phyloP scores from a whole-genome alignment of 805 yeast genomes.

The Ogataea nakhonphanomensis region DNA sequence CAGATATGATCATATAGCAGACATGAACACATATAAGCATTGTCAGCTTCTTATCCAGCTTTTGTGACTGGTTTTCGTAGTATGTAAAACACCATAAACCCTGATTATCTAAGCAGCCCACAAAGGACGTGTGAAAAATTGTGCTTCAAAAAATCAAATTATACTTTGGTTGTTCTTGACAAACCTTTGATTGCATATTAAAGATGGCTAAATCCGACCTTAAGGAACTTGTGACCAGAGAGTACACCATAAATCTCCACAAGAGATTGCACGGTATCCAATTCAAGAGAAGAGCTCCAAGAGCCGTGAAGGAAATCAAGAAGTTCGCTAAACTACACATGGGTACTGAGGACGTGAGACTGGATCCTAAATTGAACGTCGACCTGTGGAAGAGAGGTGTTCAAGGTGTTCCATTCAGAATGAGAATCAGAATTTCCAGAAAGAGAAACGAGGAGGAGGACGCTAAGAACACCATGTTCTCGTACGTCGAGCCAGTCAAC shows the following conservation, averaged over 20 bases:
- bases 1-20: too few species aligned
- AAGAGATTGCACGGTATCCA: slow-evolving; percentile 98
- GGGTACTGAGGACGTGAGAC: slow-evolving; percentile 99
- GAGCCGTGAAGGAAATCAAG: slow-evolving; percentile 98
- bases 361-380: slow-evolving; percentile 98
- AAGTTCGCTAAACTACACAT: slow-evolving; percentile 97
- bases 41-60: too few species aligned
- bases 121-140: slow-evolving; percentile 8
- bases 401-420: slow-evolving; percentile 97
- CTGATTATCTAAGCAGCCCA: slow-evolving; percentile 6
- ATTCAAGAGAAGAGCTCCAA: slow-evolving; percentile 99
- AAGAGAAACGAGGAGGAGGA: slow-evolving; percentile 99
- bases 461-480: slow-evolving; percentile 96
- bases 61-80: too few species aligned
- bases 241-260: slow-evolving; percentile 99
- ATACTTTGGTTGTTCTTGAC: slow-evolving; percentile 12
- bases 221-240: slow-evolving; percentile 99
- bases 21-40: too few species aligned
- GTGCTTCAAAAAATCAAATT: slow-evolving; percentile 11
- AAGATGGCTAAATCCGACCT: slow-evolving; percentile 55
- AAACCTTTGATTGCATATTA: slow-evolving; percentile 13
- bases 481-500: slow-evolving; percentile 95
- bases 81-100: background rate
- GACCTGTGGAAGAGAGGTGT: slow-evolving; percentile 99
- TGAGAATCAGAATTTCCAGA: slow-evolving; percentile 94